Evolutionary conservation across 2,329 filamentous ascomycete genomes (phyloP), one percentile per base, ranked within the genome.

Genomic region (Aspergillus sclerotialis): DNA sequence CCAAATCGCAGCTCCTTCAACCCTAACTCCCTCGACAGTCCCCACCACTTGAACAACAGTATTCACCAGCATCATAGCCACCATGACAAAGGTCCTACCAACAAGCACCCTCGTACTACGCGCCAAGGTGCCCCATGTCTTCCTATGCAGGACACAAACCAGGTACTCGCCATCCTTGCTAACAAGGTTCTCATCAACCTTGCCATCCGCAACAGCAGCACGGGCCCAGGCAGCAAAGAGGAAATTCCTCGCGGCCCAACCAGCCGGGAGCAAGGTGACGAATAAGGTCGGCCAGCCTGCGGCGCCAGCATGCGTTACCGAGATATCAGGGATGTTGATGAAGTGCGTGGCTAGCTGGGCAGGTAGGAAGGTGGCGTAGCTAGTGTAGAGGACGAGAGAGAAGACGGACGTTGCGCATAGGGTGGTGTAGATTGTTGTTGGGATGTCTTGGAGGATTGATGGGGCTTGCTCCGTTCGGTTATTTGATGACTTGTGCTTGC

Each of bases 281-380:
- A 68, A 60, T 8, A 70, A 52, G 9, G 49, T 45, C 2, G 65
- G 61, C 7, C 69, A 52, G 8, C 59, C 58, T 24, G 78, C 75
- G 2, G 74, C 75, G 8, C 81, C 75, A 14, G 73, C 66, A 55
- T 90, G 78, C 3, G 80, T 83, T 9, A 74, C 70, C 42, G 76
- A 73, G 31, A 95, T 68, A 18, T 78, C 82, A 5, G 75, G 68
- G 33, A 95, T 72, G 36, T 71, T 73, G n/a, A 73, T 65, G 53
- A 94, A 94, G 65, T 90, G 75, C 18, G 78, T 65, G 33, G 88
- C 75, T n/a, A 95, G 70, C 50, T 77, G 77, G 15, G 67, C 61
- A 5, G 86, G 85, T 11, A 94, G 72, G 63, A 80, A 80, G 11
- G 79, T 80, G 38, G 73, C 72, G 58, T 84, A 80, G 35, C 81